phyloP scores from a whole-genome alignment of 352 stramenopile genomes.

The Thraustotheca clavata region DNA sequence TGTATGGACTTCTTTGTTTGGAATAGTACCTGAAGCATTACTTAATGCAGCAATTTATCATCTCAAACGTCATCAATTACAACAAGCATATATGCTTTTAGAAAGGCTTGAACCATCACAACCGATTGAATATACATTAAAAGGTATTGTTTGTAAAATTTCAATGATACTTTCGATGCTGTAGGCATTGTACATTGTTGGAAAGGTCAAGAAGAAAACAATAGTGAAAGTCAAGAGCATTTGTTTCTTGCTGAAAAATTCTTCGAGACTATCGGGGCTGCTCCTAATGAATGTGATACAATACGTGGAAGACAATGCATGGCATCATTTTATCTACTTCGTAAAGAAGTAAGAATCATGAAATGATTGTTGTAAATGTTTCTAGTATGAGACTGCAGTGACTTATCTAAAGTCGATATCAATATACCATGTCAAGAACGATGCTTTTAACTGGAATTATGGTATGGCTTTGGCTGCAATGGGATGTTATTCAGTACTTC shows the following conservation, averaged over 20 bases:
- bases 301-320: conserved; percentile 63
- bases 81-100: conserved; percentile 45
- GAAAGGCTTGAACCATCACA: conserved; percentile 42
- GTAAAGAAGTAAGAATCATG: conserved; percentile 32
- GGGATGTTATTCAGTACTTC: conserved; percentile 26
- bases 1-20: conserved; percentile 32
- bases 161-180: background rate
- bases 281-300: conserved; percentile 41
- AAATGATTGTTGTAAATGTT: background rate
- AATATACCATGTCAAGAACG: conserved; percentile 38
- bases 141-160: conserved; percentile 19
- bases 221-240: conserved; percentile 46
- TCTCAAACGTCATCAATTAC: conserved; percentile 39
- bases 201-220: conserved; percentile 37
- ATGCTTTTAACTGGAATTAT: conserved; percentile 80
- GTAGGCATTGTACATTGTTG: conserved; percentile 41
- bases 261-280: conserved; percentile 45
- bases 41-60: conserved; percentile 49
- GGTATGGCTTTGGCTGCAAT: conserved; percentile 43
- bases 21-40: conserved; percentile 36
- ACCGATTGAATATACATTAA: conserved; percentile 38
- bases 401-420: conserved; percentile 63
- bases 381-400: conserved; percentile 38
- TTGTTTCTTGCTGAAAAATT: conserved; percentile 66
- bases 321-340: conserved; percentile 57